phyloP scores from a whole-genome alignment of 176 grass and related monocot species.

The Juncus inflexus region DNA sequence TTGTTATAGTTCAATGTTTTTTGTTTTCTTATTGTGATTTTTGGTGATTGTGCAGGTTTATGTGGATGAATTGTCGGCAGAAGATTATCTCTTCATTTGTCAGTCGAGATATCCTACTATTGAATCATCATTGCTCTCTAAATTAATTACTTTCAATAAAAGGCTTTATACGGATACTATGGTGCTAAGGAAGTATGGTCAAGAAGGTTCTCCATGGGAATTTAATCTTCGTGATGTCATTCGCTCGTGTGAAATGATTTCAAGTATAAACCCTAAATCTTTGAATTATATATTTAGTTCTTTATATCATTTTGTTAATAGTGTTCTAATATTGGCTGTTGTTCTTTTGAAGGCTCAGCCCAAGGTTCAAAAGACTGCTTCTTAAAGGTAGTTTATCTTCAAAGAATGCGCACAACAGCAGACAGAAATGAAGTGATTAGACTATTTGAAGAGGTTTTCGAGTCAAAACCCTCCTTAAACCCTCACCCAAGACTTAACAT shows the following conservation, averaged over 20 bases:
- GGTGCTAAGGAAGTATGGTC: conserved; percentile 75
- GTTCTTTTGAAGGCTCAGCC: conserved; percentile 28
- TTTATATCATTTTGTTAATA: conserved; percentile 1
- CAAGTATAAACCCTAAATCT: conserved; percentile 27
- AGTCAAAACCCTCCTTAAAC: conserved; percentile 40
- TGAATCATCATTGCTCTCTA: conserved; percentile 39
- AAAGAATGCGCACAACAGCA: conserved; percentile 71
- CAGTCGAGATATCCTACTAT: conserved; percentile 49
- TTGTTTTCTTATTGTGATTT: not conserved
- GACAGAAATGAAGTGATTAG: conserved; percentile 73
- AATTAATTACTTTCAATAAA: conserved; percentile 82
- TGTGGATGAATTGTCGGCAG: conserved; percentile 75
- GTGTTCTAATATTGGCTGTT: conserved; percentile 9
- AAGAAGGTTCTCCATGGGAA: conserved; percentile 92
- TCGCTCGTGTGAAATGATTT: conserved; percentile 76
- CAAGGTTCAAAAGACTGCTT: conserved; percentile 53
- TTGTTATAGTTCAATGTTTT: not conserved
- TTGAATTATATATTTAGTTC: conserved; percentile 17
- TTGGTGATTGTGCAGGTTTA: conserved; percentile 38
- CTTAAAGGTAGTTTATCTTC: conserved; percentile 84
- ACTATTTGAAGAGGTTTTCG: conserved; percentile 77
- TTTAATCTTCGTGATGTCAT: conserved; percentile 98
- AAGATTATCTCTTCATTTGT: conserved; percentile 83
- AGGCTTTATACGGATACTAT: conserved; percentile 73
- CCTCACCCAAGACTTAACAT: conserved; percentile 62